phyloP scores from a whole-genome alignment of 257 asterid genomes.

The Salvia rosmarinus region DNA sequence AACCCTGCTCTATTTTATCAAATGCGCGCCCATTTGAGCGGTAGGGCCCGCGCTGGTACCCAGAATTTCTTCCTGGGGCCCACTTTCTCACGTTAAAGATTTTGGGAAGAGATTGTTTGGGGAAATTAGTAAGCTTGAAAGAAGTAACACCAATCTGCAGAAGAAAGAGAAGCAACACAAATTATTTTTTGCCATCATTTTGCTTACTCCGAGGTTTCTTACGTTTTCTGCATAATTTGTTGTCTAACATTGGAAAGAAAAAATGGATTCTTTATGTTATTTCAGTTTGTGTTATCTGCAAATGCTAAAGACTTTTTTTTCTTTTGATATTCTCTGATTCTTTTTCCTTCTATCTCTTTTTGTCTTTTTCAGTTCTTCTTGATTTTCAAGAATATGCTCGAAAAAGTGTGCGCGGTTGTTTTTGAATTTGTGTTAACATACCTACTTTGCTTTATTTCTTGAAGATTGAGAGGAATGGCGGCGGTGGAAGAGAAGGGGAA shows the following conservation, averaged over 20 bases:
- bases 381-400: slow-evolving; percentile 19
- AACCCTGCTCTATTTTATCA: slow-evolving; percentile 30
- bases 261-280: slow-evolving; percentile 18
- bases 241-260: neutral
- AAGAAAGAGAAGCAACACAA: slow-evolving; percentile 31
- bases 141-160: slow-evolving; percentile 41
- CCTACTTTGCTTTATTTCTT: slow-evolving; percentile 20
- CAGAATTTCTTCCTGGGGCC: slow-evolving; percentile 33
- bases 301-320: neutral
- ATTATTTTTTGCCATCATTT: slow-evolving; percentile 20
- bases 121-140: slow-evolving; percentile 31
- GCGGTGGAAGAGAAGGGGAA: slow-evolving; percentile 30
- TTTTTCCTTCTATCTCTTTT: slow-evolving; percentile 20
- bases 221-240: slow-evolving; percentile 25
- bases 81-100: slow-evolving; percentile 37
- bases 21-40: slow-evolving; percentile 35
- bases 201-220: slow-evolving; percentile 34
- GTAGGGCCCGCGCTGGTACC: slow-evolving; percentile 30
- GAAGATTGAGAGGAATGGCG: slow-evolving; percentile 34
- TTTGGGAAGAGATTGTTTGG: slow-evolving; percentile 36
- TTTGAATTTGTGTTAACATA: neutral
- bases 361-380: neutral
- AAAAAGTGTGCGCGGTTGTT: neutral
- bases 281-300: slow-evolving; percentile 6
- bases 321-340: slow-evolving; percentile 16